Conservation (phyloP, 129 eudicot species). For the Helichrysum umbraculigerum region DNA sequence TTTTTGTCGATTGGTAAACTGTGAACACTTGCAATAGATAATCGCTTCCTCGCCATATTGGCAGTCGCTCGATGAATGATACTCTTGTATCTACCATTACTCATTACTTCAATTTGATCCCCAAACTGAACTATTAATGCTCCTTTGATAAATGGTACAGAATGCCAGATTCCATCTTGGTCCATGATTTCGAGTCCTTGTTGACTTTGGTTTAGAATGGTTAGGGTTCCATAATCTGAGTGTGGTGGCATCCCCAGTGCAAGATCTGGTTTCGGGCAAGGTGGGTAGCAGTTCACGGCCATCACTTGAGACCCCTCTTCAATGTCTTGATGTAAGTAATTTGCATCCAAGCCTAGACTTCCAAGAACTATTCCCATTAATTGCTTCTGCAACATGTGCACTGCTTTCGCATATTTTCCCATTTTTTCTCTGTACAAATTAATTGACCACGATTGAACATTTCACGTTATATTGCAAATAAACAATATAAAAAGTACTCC, state of each 20-base stretch:
- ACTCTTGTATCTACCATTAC: conserved; percentile 68
- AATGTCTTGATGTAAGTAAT: conserved; percentile 50
- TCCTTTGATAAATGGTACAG: conserved; percentile 54
- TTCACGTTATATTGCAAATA: no score
- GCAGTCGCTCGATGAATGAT: conserved; percentile 51
- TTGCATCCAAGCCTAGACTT: conserved; percentile 50
- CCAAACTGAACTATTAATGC: conserved; percentile 59
- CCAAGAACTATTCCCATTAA: conserved; percentile 54
- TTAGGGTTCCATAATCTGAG: conserved; percentile 57
- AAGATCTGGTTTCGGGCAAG: conserved; percentile 70
- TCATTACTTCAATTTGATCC: conserved; percentile 72
- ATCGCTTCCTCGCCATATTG: conserved; percentile 38
- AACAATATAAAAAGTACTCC: no score
- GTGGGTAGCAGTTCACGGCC: conserved; percentile 67
- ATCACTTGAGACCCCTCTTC: conserved; percentile 67
- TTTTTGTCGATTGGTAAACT: conserved; percentile 50
- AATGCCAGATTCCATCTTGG: conserved; percentile 48
- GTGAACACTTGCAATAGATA: conserved; percentile 75
- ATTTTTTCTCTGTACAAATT: conserved; percentile 46
- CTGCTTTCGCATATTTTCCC: conserved; percentile 66
- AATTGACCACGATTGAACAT: neutral
- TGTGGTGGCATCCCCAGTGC: conserved; percentile 76
- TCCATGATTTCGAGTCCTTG: conserved; percentile 64
- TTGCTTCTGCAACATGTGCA: conserved; percentile 40
- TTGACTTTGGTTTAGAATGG: conserved; percentile 53